A percentile compares a stretch with the other conserved stretches of the same genome.
These are phyloP conservation scores for Amanita exitialis DNA, from an alignment of 768 basidiomycete genomes.

Conservation along the genomic window DNA sequence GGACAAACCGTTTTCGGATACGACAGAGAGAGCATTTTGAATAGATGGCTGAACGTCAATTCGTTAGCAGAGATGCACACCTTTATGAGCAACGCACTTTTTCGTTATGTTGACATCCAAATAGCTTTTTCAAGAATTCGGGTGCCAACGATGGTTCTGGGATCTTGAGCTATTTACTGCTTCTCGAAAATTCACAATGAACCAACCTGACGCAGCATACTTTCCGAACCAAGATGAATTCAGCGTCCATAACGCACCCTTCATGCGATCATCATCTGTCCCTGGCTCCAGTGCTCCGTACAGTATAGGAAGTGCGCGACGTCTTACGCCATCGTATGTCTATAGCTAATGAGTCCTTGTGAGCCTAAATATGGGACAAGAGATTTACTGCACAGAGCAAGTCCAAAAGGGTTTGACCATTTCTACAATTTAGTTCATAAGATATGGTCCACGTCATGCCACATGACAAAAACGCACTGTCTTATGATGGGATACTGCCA, in stretches of 20 bases:
- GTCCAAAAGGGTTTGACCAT: conserved; percentile 40
- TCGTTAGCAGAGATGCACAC: not conserved
- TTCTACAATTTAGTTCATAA: conserved; percentile 11
- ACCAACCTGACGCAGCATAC: conserved; percentile 38
- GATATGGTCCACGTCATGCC: conserved; percentile 15
- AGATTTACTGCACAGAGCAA: conserved; percentile 34
- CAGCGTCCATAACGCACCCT: conserved; percentile 79
- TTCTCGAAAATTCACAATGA: conserved; percentile 1
- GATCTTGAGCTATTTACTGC: not conserved
- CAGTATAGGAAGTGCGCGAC: conserved; percentile 50
- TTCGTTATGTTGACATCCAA: conserved; percentile 76
- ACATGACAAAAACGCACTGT: conserved; percentile 23
- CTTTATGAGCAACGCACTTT: conserved; percentile 36
- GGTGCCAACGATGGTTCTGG: conserved; percentile 57
- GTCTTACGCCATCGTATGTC: conserved; percentile 62
- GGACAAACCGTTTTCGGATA: conserved; percentile 51
- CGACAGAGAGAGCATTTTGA: conserved; percentile 55
- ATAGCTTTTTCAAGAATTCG: conserved; percentile 47
- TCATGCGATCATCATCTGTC: conserved; percentile 83
- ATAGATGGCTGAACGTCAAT: conserved; percentile 51
- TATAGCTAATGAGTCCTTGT: conserved; percentile 13
- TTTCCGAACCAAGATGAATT: conserved; percentile 55
- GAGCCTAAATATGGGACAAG: not conserved
- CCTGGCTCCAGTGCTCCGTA: conserved; percentile 53
- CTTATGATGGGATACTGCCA: conserved; percentile 61